phyloP scores from a whole-genome alignment of 305 asterid species.

The Salvia sclarea region DNA sequence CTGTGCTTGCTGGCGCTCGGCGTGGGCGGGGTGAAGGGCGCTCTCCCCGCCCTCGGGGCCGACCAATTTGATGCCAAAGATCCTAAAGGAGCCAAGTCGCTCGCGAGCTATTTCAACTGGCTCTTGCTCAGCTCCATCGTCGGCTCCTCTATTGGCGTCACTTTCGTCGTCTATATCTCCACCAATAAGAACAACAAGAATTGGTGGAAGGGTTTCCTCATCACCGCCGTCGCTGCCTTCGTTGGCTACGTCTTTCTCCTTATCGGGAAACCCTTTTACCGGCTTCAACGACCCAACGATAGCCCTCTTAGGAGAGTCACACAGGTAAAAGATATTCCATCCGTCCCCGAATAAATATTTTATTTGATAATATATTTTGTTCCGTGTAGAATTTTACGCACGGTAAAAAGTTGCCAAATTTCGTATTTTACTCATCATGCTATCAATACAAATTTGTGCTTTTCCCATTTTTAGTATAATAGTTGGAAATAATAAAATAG shows the following conservation, averaged over 20 bases:
- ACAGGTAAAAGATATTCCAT: slow-evolving; percentile 33
- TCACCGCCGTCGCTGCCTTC: slow-evolving; percentile 36
- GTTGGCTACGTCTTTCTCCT: slow-evolving; percentile 39
- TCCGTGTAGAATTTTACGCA: too few species aligned
- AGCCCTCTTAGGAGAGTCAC: slow-evolving; percentile 47
- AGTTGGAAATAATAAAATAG: too few species aligned
- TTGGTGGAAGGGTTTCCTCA: slow-evolving; percentile 69
- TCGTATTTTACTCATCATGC: too few species aligned
- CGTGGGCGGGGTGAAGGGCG: slow-evolving; percentile 53
- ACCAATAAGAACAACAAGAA: slow-evolving; percentile 49
- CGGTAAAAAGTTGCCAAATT: too few species aligned
- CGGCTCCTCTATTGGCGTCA: slow-evolving; percentile 48
- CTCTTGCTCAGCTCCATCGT: slow-evolving; percentile 44
- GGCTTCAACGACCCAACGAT: slow-evolving; percentile 44
- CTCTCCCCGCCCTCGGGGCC: slow-evolving; percentile 62
- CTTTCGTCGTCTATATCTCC: slow-evolving; percentile 50
- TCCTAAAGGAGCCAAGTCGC: slow-evolving; percentile 48
- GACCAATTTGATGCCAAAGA: slow-evolving; percentile 54
- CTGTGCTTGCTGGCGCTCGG: slow-evolving; percentile 51
- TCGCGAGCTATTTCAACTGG: slow-evolving; percentile 63
- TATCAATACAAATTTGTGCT: too few species aligned
- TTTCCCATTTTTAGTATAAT: too few species aligned
- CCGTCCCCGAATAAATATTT: too few species aligned
- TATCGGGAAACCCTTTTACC: slow-evolving; percentile 50
- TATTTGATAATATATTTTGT: too few species aligned